Evolutionary conservation across 83 land plant species (phyloP), one percentile per base, ranked within the genome.

Genomic region (Picea abies): DNA sequence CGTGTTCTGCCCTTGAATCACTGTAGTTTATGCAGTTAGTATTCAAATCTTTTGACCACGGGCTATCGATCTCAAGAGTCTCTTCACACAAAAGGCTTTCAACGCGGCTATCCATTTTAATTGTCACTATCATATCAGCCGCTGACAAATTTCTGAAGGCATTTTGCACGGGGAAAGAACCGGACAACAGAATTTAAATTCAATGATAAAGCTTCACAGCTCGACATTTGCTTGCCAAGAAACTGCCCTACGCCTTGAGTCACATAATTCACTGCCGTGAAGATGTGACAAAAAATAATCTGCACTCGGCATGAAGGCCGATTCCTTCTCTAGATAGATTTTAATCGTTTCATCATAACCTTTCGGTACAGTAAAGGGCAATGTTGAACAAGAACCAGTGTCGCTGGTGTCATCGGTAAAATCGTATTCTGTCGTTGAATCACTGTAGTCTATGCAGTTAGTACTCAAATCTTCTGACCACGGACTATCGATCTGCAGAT

Each of bases 71-170:
- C 69, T 66, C 25, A 25, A 66, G 25, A 25, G n/a, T 25, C 69
- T 66, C 69, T 25, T n/a, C 26, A 4, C 69, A 66, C 69, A n/a
- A 66, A 25, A 66, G 69, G 69, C 69, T 66, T 25, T 66, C 69
- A 56, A 14, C 11, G 58, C 15, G 11, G 14, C 58, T 12, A 56
- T 56, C 58, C 58, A 56, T 56, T 56, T 56, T 56, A 12, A 56
- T 12, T n/a, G 22, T 25, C 69, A 66, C 10, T 22, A n/a, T 6
- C 25, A n/a, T 25, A 66, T 66, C 69, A 7, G 25, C 69, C 5
- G 25, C 58, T 3, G 3, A 12, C 15, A 56, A 56, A 56, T 56
- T 12, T 56, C 58, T 56, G 3, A 56, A 56, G 3, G 14, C 58
- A 11, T 56, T 32, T 56, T 56, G 58, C 58, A 12, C 14, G 12